Evolutionary conservation across 345 rosid species (phyloP).

Genomic region (Physaria fendleri): DNA sequence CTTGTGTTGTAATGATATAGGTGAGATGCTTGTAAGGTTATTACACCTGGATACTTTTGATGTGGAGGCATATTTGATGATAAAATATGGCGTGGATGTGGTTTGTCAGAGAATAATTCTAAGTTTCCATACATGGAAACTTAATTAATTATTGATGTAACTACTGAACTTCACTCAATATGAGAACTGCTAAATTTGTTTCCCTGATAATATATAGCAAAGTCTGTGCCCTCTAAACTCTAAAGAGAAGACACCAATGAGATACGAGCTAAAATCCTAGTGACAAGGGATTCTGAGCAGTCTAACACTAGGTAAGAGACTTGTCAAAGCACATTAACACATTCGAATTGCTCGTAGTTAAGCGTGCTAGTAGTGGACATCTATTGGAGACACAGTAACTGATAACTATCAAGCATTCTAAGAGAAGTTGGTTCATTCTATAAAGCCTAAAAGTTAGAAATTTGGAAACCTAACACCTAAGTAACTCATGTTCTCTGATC

Average conservation of each 20-base stretch:
- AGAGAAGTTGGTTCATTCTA: neutral
- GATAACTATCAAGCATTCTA: neutral
- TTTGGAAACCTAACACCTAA: neutral
- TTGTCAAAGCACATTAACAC: neutral
- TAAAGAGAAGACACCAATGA: neutral
- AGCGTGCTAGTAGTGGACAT: neutral
- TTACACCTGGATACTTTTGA: constrained; percentile 5
- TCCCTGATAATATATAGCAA: neutral
- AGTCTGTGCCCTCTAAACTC: neutral
- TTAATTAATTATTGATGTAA: neutral
- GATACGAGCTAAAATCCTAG: neutral
- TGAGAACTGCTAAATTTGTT: neutral
- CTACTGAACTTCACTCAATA: neutral
- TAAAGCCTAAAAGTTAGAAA: neutral
- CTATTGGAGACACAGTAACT: neutral
- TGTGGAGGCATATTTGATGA: constrained; percentile 2
- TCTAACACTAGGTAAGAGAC: neutral
- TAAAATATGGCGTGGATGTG: neutral
- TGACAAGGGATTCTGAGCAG: neutral
- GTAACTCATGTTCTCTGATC: neutral
- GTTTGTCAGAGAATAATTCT: neutral
- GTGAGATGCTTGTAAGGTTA: constrained; percentile 12
- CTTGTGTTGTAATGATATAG: neutral
- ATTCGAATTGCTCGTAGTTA: neutral
- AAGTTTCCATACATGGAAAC: neutral